Evolutionary conservation across 345 rosid genomes (phyloP).

Genomic region (Acer campestre): DNA sequence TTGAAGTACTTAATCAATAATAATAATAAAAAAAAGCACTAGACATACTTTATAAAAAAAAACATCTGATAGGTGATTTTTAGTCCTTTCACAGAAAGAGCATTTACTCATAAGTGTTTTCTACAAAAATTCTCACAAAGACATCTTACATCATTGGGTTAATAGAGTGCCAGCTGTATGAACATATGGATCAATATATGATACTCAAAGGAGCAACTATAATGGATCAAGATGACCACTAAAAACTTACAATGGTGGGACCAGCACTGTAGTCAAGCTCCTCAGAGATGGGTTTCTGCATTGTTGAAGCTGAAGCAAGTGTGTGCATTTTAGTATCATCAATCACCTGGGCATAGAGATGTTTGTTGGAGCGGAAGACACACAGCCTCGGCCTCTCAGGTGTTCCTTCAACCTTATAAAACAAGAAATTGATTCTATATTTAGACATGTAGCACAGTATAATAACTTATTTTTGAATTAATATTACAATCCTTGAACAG

Average conservation of each 20-base stretch:
- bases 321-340: conserved; percentile 99
- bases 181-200: neutral
- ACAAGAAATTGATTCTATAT: neutral
- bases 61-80: no score
- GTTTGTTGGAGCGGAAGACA: conserved; percentile 90
- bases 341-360: conserved; percentile 87
- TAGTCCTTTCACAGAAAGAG: no score
- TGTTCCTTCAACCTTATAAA: conserved; percentile 69
- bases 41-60: no score
- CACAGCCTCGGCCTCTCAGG: conserved; percentile 84
- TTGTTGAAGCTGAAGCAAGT: conserved; percentile 84
- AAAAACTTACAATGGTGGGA: conserved; percentile 79
- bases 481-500: no score
- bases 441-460: neutral
- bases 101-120: no score
- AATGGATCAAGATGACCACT: neutral
- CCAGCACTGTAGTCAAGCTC: conserved; percentile 64
- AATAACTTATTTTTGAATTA: no score
- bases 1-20: no score
- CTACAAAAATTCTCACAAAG: no score
- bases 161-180: neutral
- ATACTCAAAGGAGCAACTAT: neutral
- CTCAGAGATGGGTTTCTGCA: conserved; percentile 70
- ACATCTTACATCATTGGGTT: neutral
- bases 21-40: no score